Conservation (phyloP, 2,329 filamentous ascomycete species). For the Clathrospora elynae region DNA sequence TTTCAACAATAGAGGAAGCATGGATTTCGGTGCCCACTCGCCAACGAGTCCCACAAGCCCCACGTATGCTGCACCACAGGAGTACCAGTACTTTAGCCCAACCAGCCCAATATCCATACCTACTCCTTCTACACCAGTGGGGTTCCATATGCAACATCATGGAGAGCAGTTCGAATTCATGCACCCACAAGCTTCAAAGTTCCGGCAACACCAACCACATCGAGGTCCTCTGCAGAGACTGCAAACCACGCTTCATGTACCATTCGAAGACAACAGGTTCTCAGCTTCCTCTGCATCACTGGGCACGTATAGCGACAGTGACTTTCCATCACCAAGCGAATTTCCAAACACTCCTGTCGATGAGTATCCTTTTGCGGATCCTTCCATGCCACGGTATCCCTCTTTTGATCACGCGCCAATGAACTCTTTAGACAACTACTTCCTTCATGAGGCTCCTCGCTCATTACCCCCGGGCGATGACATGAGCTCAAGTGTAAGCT, state of each 20-base stretch:
- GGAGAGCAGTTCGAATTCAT: slow-evolving; percentile 48
- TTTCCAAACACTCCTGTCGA: slow-evolving; percentile 55
- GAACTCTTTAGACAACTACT: slow-evolving; percentile 47
- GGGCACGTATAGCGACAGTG: slow-evolving; percentile 55
- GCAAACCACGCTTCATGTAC: slow-evolving; percentile 49
- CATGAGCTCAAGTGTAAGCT: slow-evolving; percentile 54
- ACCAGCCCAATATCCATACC: slow-evolving; percentile 51
- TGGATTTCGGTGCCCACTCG: slow-evolving; percentile 43
- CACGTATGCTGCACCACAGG: slow-evolving; percentile 43
- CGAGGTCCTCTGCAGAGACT: slow-evolving; percentile 50
- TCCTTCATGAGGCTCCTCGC: slow-evolving; percentile 44
- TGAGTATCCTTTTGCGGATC: slow-evolving; percentile 50
- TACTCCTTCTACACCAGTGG: slow-evolving; percentile 42
- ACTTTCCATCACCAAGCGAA: slow-evolving; percentile 55
- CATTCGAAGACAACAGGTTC: slow-evolving; percentile 50
- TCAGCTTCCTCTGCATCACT: slow-evolving; percentile 55
- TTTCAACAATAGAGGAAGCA: slow-evolving; percentile 37
- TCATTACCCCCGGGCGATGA: slow-evolving; percentile 48
- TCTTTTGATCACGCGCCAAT: slow-evolving; percentile 44
- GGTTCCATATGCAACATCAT: slow-evolving; percentile 48
- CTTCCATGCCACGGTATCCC: slow-evolving; percentile 46
- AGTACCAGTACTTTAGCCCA: slow-evolving; percentile 45
- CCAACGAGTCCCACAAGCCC: slow-evolving; percentile 46
- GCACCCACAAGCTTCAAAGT: slow-evolving; percentile 44
- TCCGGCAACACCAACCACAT: slow-evolving; percentile 47